Evolutionary conservation across 768 basidiomycete species (phyloP).

Genomic region (Floccularia luteovirens): DNA sequence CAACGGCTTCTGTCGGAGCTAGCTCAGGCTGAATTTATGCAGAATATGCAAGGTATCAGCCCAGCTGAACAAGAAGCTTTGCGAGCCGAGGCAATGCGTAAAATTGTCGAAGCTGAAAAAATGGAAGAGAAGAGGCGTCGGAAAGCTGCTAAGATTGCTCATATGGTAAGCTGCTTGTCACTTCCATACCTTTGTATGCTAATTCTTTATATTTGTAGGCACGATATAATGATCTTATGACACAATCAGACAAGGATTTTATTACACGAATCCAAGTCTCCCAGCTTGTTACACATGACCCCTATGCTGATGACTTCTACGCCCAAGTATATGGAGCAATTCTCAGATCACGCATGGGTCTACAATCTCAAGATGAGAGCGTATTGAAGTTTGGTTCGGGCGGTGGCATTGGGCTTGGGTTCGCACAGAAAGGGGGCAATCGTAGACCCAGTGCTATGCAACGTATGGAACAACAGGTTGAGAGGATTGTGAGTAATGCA

Average conservation of each 20-base stretch:
- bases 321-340: conserved; percentile 93
- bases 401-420: conserved; percentile 80
- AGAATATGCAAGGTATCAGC: conserved; percentile 52
- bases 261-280: conserved; percentile 99
- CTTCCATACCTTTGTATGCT: conserved; percentile 5
- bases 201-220: conserved; percentile 53
- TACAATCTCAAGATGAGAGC: conserved; percentile 65
- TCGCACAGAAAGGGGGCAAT: conserved; percentile 58
- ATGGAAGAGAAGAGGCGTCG: conserved; percentile 80
- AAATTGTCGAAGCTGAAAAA: conserved; percentile 86
- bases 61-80: conserved; percentile 64
- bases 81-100: conserved; percentile 72
- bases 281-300: conserved; percentile 94
- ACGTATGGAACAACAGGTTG: conserved; percentile 92
- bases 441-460: conserved; percentile 84
- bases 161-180: conserved; percentile 62
- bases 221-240: conserved; percentile 93
- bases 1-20: conserved; percentile 73
- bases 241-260: conserved; percentile 98
- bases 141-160: conserved; percentile 80
- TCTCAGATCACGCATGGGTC: conserved; percentile 68
- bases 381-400: conserved; percentile 81
- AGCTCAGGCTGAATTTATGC: conserved; percentile 61
- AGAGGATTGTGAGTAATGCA: conserved; percentile 90
- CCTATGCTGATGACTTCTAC: conserved; percentile 97